A percentile compares a stretch with the other conserved stretches of the same genome.
Conservation (phyloP, 148 eudicot genomes). For the Diospyros kaki region DNA sequence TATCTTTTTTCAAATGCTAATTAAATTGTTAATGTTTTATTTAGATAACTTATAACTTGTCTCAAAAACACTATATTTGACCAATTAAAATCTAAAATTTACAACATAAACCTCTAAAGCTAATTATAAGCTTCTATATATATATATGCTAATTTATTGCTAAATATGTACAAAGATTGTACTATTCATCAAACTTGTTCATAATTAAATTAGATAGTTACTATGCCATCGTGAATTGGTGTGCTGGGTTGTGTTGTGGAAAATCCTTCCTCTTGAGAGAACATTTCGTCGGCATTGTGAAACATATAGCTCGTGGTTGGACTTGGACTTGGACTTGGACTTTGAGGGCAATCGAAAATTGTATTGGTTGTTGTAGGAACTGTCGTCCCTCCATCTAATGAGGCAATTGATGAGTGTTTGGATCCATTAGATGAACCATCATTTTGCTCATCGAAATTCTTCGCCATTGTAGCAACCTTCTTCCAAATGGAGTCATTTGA, state of each 20-base stretch:
- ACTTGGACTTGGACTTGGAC: slow-evolving; percentile 23
- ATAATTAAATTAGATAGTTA: too few species aligned
- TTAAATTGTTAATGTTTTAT: too few species aligned
- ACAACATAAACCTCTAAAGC: too few species aligned
- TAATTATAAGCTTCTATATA: too few species aligned
- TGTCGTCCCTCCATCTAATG: neutral
- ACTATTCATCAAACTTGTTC: neutral
- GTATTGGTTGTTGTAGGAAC: neutral
- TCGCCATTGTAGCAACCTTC: slow-evolving; percentile 23
- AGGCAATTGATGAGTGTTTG: neutral
- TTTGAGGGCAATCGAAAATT: neutral
- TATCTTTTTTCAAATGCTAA: too few species aligned
- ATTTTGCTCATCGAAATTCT: slow-evolving; percentile 23
- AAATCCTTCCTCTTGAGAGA: slow-evolving; percentile 21
- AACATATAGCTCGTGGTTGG: slow-evolving; percentile 10
- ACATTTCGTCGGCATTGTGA: slow-evolving; percentile 5
- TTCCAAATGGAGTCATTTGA: slow-evolving; percentile 21
- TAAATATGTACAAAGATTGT: too few species aligned
- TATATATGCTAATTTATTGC: too few species aligned
- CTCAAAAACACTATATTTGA: too few species aligned
- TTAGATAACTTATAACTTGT: too few species aligned
- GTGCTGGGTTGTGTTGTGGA: slow-evolving; percentile 20
- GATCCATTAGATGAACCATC: slow-evolving; percentile 2
- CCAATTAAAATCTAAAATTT: too few species aligned
- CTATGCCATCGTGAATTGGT: too few species aligned